Conservation (phyloP, 2,329 filamentous ascomycete species). For the Penicillium sp. region DNA sequence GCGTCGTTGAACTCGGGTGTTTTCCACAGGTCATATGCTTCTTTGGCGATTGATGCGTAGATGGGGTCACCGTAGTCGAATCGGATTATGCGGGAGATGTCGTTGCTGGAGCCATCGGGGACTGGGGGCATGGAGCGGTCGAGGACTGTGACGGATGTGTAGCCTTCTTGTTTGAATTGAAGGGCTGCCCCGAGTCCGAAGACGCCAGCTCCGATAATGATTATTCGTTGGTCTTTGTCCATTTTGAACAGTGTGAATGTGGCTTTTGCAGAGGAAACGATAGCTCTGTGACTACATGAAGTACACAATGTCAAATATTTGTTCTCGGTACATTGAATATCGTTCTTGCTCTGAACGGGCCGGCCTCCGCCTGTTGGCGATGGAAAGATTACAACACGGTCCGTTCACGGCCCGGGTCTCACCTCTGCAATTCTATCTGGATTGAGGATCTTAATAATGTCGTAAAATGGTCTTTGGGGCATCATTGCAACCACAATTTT, state of each 20-base stretch:
- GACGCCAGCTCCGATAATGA: constrained; percentile 62
- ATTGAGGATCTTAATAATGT: no score
- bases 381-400: neutral
- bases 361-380: neutral
- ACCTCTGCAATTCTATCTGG: no score
- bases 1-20: constrained; percentile 38
- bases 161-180: constrained; percentile 26
- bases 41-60: constrained; percentile 70
- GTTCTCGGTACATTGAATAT: neutral
- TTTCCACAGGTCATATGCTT: constrained; percentile 68
- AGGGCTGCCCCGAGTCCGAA: constrained; percentile 60
- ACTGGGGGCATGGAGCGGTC: constrained; percentile 38
- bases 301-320: neutral
- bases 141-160: constrained; percentile 32
- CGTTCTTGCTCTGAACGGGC: neutral
- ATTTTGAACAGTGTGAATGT: constrained; percentile 5
- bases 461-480: no score
- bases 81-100: constrained; percentile 43
- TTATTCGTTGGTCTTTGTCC: constrained; percentile 26
- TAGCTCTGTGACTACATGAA: neutral
- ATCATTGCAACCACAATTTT: neutral
- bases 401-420: neutral
- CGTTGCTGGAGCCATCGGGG: constrained; percentile 42
- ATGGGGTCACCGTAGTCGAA: constrained; percentile 71
- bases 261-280: neutral